These are phyloP conservation scores for Trypanosoma boissoni DNA, from an alignment of 208 protist species.

Conservation along the genomic window DNA sequence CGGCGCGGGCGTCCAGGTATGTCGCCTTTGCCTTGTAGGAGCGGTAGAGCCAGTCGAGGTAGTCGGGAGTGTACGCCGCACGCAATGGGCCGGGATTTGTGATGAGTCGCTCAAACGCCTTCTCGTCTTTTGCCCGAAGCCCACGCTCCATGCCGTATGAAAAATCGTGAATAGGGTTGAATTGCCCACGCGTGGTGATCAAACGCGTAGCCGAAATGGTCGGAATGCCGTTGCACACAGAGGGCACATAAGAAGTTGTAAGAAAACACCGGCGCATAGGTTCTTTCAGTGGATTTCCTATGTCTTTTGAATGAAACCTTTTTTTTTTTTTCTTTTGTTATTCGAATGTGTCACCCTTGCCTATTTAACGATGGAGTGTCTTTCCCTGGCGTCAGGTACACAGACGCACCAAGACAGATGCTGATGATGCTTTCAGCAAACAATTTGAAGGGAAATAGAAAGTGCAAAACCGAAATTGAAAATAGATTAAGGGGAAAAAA, in stretches of 20 bases:
- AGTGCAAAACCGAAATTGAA: too few relatives aligned
- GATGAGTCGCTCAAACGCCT: conserved; percentile 65
- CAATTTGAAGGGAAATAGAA: too few relatives aligned
- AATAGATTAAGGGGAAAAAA: too few relatives aligned
- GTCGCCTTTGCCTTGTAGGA: conserved; percentile 64
- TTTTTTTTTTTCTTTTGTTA: conserved; percentile 4
- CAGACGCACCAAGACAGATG: background rate
- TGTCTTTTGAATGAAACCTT: background rate
- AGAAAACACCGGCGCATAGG: conserved; percentile 9
- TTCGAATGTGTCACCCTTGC: background rate
- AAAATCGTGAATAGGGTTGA: conserved; percentile 86
- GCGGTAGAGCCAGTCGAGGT: conserved; percentile 85
- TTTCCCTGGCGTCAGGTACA: background rate
- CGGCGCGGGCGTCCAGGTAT: conserved; percentile 43
- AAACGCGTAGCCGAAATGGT: conserved; percentile 10
- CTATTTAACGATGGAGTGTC: too few relatives aligned
- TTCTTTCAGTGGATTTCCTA: too few relatives aligned
- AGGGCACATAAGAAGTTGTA: too few relatives aligned
- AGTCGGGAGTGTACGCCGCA: conserved; percentile 76
- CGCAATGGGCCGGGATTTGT: conserved; percentile 84
- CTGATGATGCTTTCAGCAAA: too few relatives aligned
- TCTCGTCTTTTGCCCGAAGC: conserved; percentile 37
- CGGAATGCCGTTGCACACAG: background rate
- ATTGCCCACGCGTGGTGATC: conserved; percentile 74
- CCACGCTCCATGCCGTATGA: conserved; percentile 29